Evolutionary conservation across 257 asterid genomes (phyloP).

Genomic region (Solanum pinnatisectum): DNA sequence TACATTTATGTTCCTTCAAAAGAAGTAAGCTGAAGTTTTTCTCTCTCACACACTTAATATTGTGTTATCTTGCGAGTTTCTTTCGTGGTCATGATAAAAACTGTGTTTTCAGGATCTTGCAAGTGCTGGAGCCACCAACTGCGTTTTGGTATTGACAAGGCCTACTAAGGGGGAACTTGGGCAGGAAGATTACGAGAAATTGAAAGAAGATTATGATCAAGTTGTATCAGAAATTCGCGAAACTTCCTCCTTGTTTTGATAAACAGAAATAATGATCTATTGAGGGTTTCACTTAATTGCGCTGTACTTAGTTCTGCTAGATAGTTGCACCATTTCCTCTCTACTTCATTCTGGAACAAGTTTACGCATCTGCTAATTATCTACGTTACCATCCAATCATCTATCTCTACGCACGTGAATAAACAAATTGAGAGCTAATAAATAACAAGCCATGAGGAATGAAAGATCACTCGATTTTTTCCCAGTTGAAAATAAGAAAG

Average conservation of each 20-base stretch:
- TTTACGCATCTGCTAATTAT: background rate
- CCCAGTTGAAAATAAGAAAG: too few species aligned
- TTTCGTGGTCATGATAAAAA: background rate
- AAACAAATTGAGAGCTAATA: background rate
- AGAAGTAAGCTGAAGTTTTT: slow-evolving; percentile 49
- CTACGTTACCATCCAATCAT: background rate
- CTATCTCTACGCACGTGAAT: background rate
- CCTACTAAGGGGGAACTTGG: slow-evolving; percentile 66
- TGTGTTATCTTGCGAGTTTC: background rate
- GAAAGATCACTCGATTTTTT: background rate
- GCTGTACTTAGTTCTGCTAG: background rate
- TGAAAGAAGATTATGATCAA: slow-evolving; percentile 62
- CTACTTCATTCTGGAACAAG: background rate
- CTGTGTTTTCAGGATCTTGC: slow-evolving; percentile 67
- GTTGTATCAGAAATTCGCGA: slow-evolving; percentile 49
- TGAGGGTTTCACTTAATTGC: background rate
- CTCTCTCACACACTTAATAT: background rate
- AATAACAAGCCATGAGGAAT: background rate
- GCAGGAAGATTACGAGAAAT: slow-evolving; percentile 60
- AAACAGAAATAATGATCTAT: background rate
- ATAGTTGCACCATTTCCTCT: too few species aligned
- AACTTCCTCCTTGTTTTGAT: slow-evolving; percentile 35
- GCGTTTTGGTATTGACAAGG: slow-evolving; percentile 66
- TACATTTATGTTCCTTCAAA: slow-evolving; percentile 71
- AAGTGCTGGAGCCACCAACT: slow-evolving; percentile 83